Conservation (phyloP, 192 early-diverging fungal genomes). For the Entophlyctis luteolus region DNA sequence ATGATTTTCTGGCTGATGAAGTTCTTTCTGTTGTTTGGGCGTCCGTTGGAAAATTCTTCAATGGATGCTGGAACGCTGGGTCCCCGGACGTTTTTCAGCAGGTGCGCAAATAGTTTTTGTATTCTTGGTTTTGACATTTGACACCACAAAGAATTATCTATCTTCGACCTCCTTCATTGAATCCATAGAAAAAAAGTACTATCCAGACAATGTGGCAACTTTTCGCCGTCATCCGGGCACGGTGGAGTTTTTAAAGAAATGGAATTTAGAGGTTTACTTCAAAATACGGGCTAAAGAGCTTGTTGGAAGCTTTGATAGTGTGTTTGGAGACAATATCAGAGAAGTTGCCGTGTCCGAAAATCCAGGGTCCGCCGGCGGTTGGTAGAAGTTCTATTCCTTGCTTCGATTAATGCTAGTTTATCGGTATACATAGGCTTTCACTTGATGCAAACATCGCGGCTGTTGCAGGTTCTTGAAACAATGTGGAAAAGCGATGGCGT, state of each 20-base stretch:
- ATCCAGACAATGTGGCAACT: background rate
- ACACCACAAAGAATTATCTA: conserved; percentile 10
- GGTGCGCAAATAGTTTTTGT: background rate
- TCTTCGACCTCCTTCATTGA: conserved; percentile 11
- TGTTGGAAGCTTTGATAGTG: conserved; percentile 30
- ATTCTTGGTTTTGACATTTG: background rate
- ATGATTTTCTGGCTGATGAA: conserved; percentile 17
- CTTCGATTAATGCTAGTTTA: too few relatives aligned
- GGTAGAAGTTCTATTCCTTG: too few relatives aligned
- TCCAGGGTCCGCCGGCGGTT: background rate
- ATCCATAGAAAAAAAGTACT: conserved; percentile 5
- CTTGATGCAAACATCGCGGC: background rate
- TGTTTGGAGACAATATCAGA: background rate
- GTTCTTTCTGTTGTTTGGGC: conserved; percentile 2
- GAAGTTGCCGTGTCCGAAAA: background rate
- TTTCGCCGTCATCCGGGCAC: conserved; percentile 29
- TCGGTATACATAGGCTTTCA: background rate
- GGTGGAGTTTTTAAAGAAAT: conserved; percentile 41
- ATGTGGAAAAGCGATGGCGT: conserved; percentile 1
- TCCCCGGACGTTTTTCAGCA: conserved; percentile 13
- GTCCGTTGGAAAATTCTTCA: background rate
- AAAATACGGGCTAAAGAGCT: conserved; percentile 44
- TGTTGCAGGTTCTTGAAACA: background rate
- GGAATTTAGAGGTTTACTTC: conserved; percentile 47
- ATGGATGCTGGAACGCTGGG: conserved; percentile 7